Base-by-base conservation (phyloP, 1,284 basidiomycete genomes). In the Ustilago sp. region DNA sequence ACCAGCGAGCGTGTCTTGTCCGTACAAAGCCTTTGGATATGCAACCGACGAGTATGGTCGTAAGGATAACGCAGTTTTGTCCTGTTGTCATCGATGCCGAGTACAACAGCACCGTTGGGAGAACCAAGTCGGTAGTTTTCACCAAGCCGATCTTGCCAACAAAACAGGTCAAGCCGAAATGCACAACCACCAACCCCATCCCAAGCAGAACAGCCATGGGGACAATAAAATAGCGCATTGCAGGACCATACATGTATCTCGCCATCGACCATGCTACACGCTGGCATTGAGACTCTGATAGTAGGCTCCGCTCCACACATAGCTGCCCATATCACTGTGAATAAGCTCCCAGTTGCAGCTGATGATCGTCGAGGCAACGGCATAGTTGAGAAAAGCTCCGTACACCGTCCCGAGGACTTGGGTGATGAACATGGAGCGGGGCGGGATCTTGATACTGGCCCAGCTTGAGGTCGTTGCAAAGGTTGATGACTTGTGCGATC, bases 1-100 rank as follows among this genome's bases (percentile, higher is more conserved):
- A 90, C 88, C 88, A 80, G 15, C 86, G 80, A 3, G 90, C 90
- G 70, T 90, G 89, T 64, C 89, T 89, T 52, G 86, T 87, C 59
- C 90, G 86, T n/a, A 91, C 80, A n/a, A n/a, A n/a, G n/a, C n/a
- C n/a, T n/a, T n/a, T n/a, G n/a, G n/a, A n/a, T n/a, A n/a, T n/a
- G n/a, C n/a, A n/a, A n/a, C n/a, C n/a, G n/a, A n/a, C n/a, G n/a
- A n/a, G n/a, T n/a, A n/a, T n/a, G n/a, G n/a, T n/a, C n/a, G n/a
- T n/a, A n/a, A n/a, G n/a, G n/a, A n/a, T n/a, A n/a, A n/a, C n/a
- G n/a, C n/a, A n/a, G n/a, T 88, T 91, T 64, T 90, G 88, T 19
- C 91, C 90, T 23, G 88, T 85, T 80, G 87, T 87, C 59, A 90
- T 36, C 68, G 60, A 63, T 2, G 52, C 68, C 12, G 61, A 32